Conservation (phyloP, 2,329 filamentous ascomycete genomes). For the Cryphonectria parasitica region DNA sequence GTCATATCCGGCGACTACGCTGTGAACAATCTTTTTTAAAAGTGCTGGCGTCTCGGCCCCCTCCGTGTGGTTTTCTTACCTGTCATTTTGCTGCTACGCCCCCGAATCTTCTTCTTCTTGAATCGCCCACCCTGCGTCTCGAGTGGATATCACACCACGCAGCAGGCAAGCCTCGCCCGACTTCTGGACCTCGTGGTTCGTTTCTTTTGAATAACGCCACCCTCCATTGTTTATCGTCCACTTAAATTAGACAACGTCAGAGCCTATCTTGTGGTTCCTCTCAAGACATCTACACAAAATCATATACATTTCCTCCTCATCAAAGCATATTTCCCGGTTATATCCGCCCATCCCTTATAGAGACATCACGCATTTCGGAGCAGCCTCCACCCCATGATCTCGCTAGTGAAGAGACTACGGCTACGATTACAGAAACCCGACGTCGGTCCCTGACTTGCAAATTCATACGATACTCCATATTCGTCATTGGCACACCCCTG, state of each 20-base stretch:
- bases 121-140: constrained; percentile 9
- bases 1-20: constrained; percentile 4
- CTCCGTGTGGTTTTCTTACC: constrained; percentile 18
- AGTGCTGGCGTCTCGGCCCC: constrained; percentile 14
- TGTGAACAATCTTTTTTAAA: background rate
- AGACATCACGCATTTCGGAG: constrained; percentile 20
- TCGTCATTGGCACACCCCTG: constrained; percentile 12
- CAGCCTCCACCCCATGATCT: constrained; percentile 40
- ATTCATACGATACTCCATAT: constrained; percentile 21
- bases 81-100: constrained; percentile 17
- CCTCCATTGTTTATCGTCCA: constrained; percentile 24
- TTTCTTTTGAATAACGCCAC: constrained; percentile 25
- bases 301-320: constrained; percentile 1
- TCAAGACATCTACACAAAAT: constrained; percentile 1
- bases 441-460: constrained; percentile 35
- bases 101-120: constrained; percentile 7
- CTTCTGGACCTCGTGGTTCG: constrained; percentile 26
- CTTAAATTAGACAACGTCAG: constrained; percentile 24
- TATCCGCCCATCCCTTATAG: constrained; percentile 7
- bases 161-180: constrained; percentile 26
- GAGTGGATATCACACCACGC: constrained; percentile 27
- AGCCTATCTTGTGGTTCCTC: constrained; percentile 18
- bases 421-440: constrained; percentile 30
- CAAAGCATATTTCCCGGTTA: constrained; percentile 4
- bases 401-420: constrained; percentile 45